Base-by-base conservation (phyloP, 2,329 filamentous ascomycete species). In the Colletotrichum gigasporum region DNA sequence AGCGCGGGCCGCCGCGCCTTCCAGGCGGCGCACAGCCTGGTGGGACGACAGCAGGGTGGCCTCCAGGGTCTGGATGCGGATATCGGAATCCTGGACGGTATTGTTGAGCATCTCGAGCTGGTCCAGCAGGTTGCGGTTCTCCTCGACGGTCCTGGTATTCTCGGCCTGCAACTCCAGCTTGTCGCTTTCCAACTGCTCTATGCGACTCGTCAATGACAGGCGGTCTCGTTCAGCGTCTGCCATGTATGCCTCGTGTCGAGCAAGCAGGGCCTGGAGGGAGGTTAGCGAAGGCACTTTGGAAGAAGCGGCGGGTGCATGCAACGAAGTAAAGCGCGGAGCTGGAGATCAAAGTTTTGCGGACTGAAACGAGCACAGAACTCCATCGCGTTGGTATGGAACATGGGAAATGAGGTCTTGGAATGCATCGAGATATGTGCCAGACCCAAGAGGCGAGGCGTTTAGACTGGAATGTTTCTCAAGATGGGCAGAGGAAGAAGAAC, bases 211-310 rank as follows among this genome's bases (percentile, higher is more conserved):
- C 79, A 97, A 88, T 66, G 90, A 87, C 66, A 84, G 81, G 65
- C 94, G 91, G 75, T 97, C 94, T 70, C 89, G 88, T 82, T 97
- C 94, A 64, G 94, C 93, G 76, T 97, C 93, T 70, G 90, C 90
- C 85, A 97, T 95, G 79, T 97, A 97, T 64, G 92, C 89, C 82
- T 98, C 94, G 86, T 99, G 94, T 72, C 95, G 91, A 68, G 91
- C 89, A 41, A 99, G 88, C 60, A 99, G 85, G 65, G 94, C 94
- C 96, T 98, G 89, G 63, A 91, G 78, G 56, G 86, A 82, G 55
- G 89, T 96, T 79, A 96, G 91, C 80, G 85, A 82, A 64, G 73
- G 67, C 65, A 71, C 69, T 42, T 62, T 52, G 54, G 34, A 52
- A 55, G 71, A 56, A 68, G 69, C 24, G 69, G 67, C 71, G 71